phyloP scores from a whole-genome alignment of 2,329 filamentous ascomycete species.

The Penicillium polonicum region DNA sequence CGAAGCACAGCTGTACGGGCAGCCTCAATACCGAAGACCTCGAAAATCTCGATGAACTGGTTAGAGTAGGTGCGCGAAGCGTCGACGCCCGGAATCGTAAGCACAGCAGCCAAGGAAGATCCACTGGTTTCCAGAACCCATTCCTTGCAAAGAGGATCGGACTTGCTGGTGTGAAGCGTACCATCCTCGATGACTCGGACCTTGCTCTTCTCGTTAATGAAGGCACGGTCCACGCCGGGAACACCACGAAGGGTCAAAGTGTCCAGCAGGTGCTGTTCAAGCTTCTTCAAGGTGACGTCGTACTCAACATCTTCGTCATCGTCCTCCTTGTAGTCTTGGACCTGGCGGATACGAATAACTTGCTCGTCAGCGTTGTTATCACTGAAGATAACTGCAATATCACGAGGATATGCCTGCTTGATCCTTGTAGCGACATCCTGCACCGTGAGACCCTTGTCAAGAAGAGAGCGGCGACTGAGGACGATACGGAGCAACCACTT shows the following conservation, averaged over 20 bases:
- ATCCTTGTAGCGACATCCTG: conserved; percentile 87
- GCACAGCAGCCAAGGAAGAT: conserved; percentile 78
- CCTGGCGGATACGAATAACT: conserved; percentile 86
- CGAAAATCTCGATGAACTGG: conserved; percentile 90
- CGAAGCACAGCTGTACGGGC: conserved; percentile 81
- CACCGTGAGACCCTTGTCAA: conserved; percentile 85
- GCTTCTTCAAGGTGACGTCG: conserved; percentile 86
- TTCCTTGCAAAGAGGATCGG: conserved; percentile 74
- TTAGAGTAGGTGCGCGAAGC: conserved; percentile 85
- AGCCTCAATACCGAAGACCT: conserved; percentile 95
- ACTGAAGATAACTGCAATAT: conserved; percentile 91
- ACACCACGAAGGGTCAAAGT: conserved; percentile 90
- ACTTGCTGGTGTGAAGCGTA: conserved; percentile 70
- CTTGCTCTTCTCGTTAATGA: conserved; percentile 78
- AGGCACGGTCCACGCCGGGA: conserved; percentile 81
- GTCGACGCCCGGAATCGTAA: conserved; percentile 86
- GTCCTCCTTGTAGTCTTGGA: conserved; percentile 67
- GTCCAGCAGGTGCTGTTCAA: conserved; percentile 88
- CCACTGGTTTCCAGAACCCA: conserved; percentile 97
- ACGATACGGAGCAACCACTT: conserved; percentile 94
- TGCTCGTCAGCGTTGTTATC: conserved; percentile 97
- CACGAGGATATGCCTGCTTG: conserved; percentile 80
- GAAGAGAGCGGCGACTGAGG: conserved; percentile 86
- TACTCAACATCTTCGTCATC: conserved; percentile 75
- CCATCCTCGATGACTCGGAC: conserved; percentile 69